phyloP scores from a whole-genome alignment of 2,329 filamentous ascomycete genomes.

The Colletotrichum viniferum region DNA sequence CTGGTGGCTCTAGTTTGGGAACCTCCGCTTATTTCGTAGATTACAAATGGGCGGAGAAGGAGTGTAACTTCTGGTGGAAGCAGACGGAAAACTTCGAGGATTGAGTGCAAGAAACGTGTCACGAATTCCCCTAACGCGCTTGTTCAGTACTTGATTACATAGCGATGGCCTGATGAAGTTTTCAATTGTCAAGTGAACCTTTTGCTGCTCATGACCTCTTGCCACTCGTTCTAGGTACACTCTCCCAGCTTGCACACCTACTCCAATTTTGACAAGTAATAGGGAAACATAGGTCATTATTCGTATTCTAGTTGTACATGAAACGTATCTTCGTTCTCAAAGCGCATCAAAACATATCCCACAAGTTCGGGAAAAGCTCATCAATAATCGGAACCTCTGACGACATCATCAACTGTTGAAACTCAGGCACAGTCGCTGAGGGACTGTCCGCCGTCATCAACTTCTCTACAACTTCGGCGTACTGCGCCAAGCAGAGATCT shows the following conservation, averaged over 20 bases:
- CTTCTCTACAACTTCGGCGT: constrained; percentile 52
- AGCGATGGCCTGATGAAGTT: neutral
- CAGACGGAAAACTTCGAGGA: constrained; percentile 34
- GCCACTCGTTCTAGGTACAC: neutral
- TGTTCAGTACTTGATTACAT: neutral
- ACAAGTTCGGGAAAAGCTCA: constrained; percentile 17
- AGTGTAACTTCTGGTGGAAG: constrained; percentile 52
- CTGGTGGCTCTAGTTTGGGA: constrained; percentile 41
- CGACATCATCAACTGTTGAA: constrained; percentile 20
- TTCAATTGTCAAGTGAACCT: neutral
- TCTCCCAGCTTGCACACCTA: neutral
- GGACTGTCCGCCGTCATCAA: constrained; percentile 30
- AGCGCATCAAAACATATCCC: constrained; percentile 17
- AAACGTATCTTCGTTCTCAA: neutral
- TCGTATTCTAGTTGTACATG: neutral
- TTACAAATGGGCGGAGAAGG: constrained; percentile 44
- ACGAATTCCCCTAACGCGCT: neutral
- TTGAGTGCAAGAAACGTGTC: neutral
- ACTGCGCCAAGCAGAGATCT: constrained; percentile 53
- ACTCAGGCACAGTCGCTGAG: constrained; percentile 14
- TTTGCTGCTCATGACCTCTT: neutral
- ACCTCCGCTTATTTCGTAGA: constrained; percentile 41
- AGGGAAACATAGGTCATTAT: neutral
- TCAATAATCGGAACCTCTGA: constrained; percentile 15
- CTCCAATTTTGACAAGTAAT: neutral